Conservation (phyloP, 805 yeast species). For the Saccharomycopsis babjevae region DNA sequence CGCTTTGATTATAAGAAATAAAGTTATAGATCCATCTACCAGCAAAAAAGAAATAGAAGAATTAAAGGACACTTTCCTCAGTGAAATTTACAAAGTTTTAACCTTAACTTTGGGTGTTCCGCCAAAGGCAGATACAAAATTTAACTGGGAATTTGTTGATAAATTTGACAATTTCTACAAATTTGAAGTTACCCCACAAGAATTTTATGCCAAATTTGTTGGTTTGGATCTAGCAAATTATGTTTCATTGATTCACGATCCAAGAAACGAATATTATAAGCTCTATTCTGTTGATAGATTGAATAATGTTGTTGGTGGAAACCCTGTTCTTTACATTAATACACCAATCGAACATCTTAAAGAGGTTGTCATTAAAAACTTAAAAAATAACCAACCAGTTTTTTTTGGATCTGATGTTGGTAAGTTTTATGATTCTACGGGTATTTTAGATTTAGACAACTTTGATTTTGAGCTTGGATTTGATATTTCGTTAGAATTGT, state of each 20-base stretch:
- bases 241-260: slow-evolving; percentile 71
- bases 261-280: slow-evolving; percentile 59
- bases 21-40: slow-evolving; percentile 29
- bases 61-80: slow-evolving; percentile 39
- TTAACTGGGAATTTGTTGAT: slow-evolving; percentile 67
- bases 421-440: slow-evolving; percentile 54
- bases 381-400: slow-evolving; percentile 66
- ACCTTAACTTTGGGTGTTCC: slow-evolving; percentile 69
- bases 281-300: slow-evolving; percentile 63
- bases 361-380: slow-evolving; percentile 51
- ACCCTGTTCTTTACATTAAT: slow-evolving; percentile 62
- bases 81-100: slow-evolving; percentile 54
- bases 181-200: slow-evolving; percentile 49
- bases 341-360: slow-evolving; percentile 50
- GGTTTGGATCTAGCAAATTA: slow-evolving; percentile 37
- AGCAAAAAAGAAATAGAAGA: slow-evolving; percentile 28
- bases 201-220: slow-evolving; percentile 49
- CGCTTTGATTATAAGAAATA: slow-evolving; percentile 56
- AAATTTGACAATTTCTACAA: slow-evolving; percentile 48
- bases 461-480: slow-evolving; percentile 53
- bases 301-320: slow-evolving; percentile 65
- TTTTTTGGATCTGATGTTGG: slow-evolving; percentile 91
- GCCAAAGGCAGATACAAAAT: slow-evolving; percentile 57
- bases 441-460: slow-evolving; percentile 61
- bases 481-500: slow-evolving; percentile 41